Conservation (phyloP, 23 red algal species). For the Pyropia yezoensis region DNA sequence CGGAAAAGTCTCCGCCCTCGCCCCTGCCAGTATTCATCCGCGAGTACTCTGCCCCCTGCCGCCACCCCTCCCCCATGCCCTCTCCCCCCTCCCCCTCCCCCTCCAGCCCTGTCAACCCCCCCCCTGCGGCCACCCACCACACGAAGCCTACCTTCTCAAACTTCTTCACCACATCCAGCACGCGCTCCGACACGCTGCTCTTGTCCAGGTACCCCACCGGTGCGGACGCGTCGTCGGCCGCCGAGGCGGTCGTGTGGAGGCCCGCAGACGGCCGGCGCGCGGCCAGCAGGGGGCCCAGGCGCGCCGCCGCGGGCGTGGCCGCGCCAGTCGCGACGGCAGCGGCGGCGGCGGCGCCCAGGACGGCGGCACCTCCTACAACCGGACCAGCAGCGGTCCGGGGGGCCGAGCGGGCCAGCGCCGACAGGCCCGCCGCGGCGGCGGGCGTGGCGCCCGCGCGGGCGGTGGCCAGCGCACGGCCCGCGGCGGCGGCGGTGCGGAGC, state of each 20-base stretch:
- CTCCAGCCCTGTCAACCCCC: neutral
- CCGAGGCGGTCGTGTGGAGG: neutral
- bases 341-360: too few relatives aligned
- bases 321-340: too few relatives aligned
- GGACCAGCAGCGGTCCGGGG: too few relatives aligned
- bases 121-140: neutral
- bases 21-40: neutral
- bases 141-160: conserved; percentile 83
- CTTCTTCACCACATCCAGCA: conserved; percentile 85
- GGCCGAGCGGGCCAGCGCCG: too few relatives aligned
- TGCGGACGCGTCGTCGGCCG: conserved; percentile 1
- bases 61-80: too few relatives aligned
- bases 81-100: too few relatives aligned
- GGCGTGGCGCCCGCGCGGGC: too few relatives aligned
- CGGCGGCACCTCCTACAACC: too few relatives aligned
- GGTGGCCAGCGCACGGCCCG: too few relatives aligned
- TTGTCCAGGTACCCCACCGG: conserved; percentile 55
- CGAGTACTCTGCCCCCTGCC: too few relatives aligned
- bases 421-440: too few relatives aligned
- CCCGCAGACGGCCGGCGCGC: neutral
- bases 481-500: too few relatives aligned
- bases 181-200: conserved; percentile 55
- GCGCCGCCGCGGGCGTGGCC: conserved; percentile 1
- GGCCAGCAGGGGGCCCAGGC: neutral
- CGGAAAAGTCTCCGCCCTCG: neutral